Conservation (phyloP, 306 rosid species). For the Glycyrrhiza uralensis region DNA sequence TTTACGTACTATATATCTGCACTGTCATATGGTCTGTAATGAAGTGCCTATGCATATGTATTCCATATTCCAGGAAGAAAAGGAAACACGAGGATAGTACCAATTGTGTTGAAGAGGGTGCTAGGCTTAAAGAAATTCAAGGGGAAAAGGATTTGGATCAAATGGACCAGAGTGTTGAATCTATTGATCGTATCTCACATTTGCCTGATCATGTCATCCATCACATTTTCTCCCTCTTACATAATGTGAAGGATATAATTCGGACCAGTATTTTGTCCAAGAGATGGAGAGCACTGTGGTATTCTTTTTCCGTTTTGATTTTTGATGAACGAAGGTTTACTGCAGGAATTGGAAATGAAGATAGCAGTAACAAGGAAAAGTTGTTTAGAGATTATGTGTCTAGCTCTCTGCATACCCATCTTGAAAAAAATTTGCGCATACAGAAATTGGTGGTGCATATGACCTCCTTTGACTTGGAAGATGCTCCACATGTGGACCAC, state of each 20-base stretch:
- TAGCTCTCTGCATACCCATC: neutral
- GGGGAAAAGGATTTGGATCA: neutral
- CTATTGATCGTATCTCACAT: conserved; percentile 26
- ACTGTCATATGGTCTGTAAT: conserved; percentile 12
- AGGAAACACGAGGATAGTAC: neutral
- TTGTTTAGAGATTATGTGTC: conserved; percentile 24
- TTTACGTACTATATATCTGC: neutral
- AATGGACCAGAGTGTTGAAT: conserved; percentile 10
- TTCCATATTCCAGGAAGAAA: neutral
- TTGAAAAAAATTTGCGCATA: neutral
- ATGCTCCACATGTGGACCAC: neutral
- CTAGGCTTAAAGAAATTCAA: neutral
- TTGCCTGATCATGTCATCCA: conserved; percentile 55
- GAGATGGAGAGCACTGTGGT: conserved; percentile 56
- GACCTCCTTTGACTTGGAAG: conserved; percentile 7
- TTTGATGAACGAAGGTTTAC: conserved; percentile 35
- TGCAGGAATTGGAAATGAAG: conserved; percentile 6
- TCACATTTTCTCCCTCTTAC: conserved; percentile 43
- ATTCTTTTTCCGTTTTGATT: conserved; percentile 41
- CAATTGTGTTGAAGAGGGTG: neutral
- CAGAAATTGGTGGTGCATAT: conserved; percentile 34
- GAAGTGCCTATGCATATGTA: neutral
- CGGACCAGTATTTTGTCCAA: conserved; percentile 54
- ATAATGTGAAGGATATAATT: conserved; percentile 30
- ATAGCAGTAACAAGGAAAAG: neutral